Evolutionary conservation across 441 rosid genomes (phyloP).

Genomic region (Euphorbia schlechtendalii): DNA sequence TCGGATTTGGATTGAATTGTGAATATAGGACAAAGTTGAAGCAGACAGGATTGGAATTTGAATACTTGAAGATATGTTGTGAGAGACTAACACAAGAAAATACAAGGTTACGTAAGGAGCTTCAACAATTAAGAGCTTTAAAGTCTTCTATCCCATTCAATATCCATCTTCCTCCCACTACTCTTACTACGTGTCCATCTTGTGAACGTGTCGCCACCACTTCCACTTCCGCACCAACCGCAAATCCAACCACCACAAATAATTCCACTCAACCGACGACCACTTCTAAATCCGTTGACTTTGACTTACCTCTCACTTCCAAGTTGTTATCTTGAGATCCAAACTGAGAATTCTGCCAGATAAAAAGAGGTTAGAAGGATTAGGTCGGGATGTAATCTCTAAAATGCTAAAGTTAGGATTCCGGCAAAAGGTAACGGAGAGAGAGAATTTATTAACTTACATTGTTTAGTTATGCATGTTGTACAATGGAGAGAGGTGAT

Average conservation of each 20-base stretch:
- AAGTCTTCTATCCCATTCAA: slow-evolving; percentile 66
- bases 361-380: no score
- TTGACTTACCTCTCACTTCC: slow-evolving; percentile 5
- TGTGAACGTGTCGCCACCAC: slow-evolving; percentile 78
- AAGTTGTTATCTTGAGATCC: background rate
- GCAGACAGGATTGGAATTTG: slow-evolving; percentile 93
- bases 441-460: no score
- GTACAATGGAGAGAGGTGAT: no score
- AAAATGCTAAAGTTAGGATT: no score
- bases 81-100: slow-evolving; percentile 85
- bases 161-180: slow-evolving; percentile 91
- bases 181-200: slow-evolving; percentile 95
- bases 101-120: slow-evolving; percentile 77
- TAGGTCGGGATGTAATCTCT: no score
- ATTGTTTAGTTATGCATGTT: no score
- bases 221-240: slow-evolving; percentile 22
- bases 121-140: slow-evolving; percentile 74
- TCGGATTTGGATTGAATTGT: background rate
- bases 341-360: slow-evolving; percentile 16
- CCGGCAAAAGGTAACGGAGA: no score
- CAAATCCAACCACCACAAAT: background rate
- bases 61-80: slow-evolving; percentile 81
- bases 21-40: slow-evolving; percentile 72
- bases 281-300: slow-evolving; percentile 16
- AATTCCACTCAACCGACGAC: background rate